phyloP scores from a whole-genome alignment of 495 filamentous ascomycete species.

The Bacidia gigantensis region DNA sequence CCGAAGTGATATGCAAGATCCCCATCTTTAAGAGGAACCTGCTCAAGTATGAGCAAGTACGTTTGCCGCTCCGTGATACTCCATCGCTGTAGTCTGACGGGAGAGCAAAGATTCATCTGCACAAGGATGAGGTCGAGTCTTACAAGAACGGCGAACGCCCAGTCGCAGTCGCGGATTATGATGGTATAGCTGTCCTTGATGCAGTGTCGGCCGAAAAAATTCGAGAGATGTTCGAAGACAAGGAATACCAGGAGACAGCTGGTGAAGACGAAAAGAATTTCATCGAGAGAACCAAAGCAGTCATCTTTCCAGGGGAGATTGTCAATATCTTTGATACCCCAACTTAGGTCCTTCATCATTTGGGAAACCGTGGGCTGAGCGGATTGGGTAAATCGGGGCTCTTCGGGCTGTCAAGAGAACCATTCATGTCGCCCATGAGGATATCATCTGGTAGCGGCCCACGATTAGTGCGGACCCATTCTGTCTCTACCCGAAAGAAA shows the following conservation, averaged over 20 bases:
- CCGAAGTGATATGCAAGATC: slow-evolving; percentile 4
- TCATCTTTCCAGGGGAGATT: neutral
- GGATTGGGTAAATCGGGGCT: slow-evolving; percentile 8
- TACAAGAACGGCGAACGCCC: neutral
- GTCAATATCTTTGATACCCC: neutral
- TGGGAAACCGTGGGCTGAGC: slow-evolving; percentile 8
- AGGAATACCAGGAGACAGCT: slow-evolving; percentile 5
- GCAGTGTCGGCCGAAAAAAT: slow-evolving; percentile 4
- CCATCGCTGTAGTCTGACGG: neutral
- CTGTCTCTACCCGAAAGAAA: slow-evolving; percentile 86
- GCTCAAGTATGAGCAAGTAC: slow-evolving; percentile 10
- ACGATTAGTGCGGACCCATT: slow-evolving; percentile 55
- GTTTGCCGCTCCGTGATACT: neutral
- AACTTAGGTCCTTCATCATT: slow-evolving; percentile 5
- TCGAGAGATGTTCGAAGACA: slow-evolving; percentile 3
- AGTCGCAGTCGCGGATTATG: slow-evolving; percentile 4
- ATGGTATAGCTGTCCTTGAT: slow-evolving; percentile 14
- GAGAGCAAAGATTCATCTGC: neutral
- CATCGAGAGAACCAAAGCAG: slow-evolving; percentile 1
- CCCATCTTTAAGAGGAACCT: slow-evolving; percentile 8
- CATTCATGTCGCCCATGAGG: slow-evolving; percentile 32
- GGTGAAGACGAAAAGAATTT: slow-evolving; percentile 8
- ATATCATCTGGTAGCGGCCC: slow-evolving; percentile 42
- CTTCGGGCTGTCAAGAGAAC: slow-evolving; percentile 6
- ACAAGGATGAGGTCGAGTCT: neutral